These are phyloP conservation scores for Venturia asperata DNA, from an alignment of 2,329 filamentous ascomycete species.

Conservation along the genomic window DNA sequence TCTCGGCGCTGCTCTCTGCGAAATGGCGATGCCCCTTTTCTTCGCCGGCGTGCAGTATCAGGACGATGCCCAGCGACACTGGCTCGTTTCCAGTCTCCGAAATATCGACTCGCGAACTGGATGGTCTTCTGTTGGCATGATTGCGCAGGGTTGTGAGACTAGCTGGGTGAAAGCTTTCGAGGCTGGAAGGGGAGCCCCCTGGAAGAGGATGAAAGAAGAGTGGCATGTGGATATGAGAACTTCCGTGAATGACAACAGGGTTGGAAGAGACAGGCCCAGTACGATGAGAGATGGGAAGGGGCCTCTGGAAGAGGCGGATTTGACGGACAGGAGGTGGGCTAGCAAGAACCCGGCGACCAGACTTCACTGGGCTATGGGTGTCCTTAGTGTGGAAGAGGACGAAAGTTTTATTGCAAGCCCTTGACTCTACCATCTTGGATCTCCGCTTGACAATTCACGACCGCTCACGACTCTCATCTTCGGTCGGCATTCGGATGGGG, in stretches of 20 bases:
- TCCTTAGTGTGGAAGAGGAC: constrained; percentile 18
- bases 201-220: constrained; percentile 45
- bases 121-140: constrained; percentile 75
- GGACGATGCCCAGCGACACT: constrained; percentile 63
- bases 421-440: neutral
- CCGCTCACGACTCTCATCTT: neutral
- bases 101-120: constrained; percentile 75
- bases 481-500: neutral
- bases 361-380: constrained; percentile 17
- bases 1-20: constrained; percentile 73
- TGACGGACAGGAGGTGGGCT: constrained; percentile 10
- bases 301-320: neutral
- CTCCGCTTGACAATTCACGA: neutral
- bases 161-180: constrained; percentile 71
- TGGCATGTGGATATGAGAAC: constrained; percentile 23
- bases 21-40: constrained; percentile 75
- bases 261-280: neutral
- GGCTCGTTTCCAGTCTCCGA: constrained; percentile 66
- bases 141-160: constrained; percentile 76
- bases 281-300: neutral
- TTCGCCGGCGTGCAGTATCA: constrained; percentile 78
- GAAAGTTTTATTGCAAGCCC: neutral
- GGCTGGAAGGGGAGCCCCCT: constrained; percentile 69
- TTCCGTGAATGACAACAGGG: neutral
- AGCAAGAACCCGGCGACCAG: constrained; percentile 7